phyloP scores from a whole-genome alignment of 2,329 filamentous ascomycete species.

The Rachicladosporium sp. region DNA sequence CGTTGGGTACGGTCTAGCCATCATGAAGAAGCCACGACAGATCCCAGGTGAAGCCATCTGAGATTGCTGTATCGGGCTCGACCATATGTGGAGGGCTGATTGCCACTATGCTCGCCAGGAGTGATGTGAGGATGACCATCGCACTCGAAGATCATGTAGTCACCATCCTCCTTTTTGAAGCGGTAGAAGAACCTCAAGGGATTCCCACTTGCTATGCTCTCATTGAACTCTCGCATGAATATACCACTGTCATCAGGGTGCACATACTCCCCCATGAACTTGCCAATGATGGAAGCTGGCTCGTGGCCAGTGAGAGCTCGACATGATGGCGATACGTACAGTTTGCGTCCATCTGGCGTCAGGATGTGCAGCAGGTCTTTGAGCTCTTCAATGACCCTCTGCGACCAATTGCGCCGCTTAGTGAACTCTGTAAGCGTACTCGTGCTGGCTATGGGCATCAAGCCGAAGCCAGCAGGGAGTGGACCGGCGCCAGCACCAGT shows the following conservation, averaged over 20 bases:
- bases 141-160: constrained; percentile 75
- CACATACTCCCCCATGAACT: constrained; percentile 68
- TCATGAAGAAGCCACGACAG: constrained; percentile 87
- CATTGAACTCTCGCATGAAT: constrained; percentile 79
- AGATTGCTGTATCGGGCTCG: constrained; percentile 8
- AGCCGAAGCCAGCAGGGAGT: constrained; percentile 42
- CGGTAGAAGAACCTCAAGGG: constrained; percentile 76
- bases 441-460: constrained; percentile 28
- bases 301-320: constrained; percentile 64
- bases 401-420: constrained; percentile 66
- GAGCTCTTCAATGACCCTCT: constrained; percentile 78
- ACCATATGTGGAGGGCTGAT: constrained; percentile 20
- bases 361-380: constrained; percentile 82
- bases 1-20: constrained; percentile 79
- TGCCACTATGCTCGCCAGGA: constrained; percentile 20
- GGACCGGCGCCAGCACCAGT: constrained; percentile 41
- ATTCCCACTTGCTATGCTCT: constrained; percentile 72
- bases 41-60: constrained; percentile 34
- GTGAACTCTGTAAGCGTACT: constrained; percentile 55
- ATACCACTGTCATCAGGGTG: constrained; percentile 75
- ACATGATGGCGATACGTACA: constrained; percentile 74
- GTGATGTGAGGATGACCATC: constrained; percentile 84
- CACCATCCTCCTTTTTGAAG: constrained; percentile 60
- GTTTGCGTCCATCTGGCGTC: constrained; percentile 68
- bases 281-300: constrained; percentile 56